Base-by-base conservation (phyloP, 805 yeast genomes). In the Kregervanrija delftensis region DNA sequence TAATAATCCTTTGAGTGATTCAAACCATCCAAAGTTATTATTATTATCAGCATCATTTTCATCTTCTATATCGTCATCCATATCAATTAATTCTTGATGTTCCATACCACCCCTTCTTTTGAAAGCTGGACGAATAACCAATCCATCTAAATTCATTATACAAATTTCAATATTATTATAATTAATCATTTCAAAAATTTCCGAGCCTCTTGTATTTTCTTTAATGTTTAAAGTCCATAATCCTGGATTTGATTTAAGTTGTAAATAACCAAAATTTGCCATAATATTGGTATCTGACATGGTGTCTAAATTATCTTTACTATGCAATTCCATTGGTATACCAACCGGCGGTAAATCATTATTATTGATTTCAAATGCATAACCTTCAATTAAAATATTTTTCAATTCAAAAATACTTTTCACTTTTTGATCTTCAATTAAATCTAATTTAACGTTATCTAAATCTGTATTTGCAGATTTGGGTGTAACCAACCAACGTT, bases 201-300 rank as follows among this genome's bases (percentile, higher is more conserved):
- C 66, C 4, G 66, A 55, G 1, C 83, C 60, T 39, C 63, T 52
- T 2, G 77, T 69, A 3, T 58, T 58, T 9, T 58, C 54, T 48
- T 74, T 73, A 11, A 81, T 55, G 1, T 55, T 52, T n/a, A 86
- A 58, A 2, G 65, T 59, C 83, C 86, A 86, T 3, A 70, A 39
- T 0, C 96, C 96, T 1, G 95, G 93, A 41, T 69, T 70, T 0
- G 84, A 79, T 49, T 76, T 77, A 39, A 93, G 67, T 62, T 90
- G 97, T 43, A 84, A 76, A 61, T 91, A 91, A 0, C 97, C 97
- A 49, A 83, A 68, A 35, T 85, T 82, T 1, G 81, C 74, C 93
- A 91, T 85, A 1, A 89, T 79, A 34, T 65, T 68, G 0, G 96
- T 83, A 50, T 81, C 87, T 1, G 73, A 66, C 12, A 43, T 58